Evolutionary conservation across 2,329 filamentous ascomycete species (phyloP).

Genomic region (Exophiala bonariae): DNA sequence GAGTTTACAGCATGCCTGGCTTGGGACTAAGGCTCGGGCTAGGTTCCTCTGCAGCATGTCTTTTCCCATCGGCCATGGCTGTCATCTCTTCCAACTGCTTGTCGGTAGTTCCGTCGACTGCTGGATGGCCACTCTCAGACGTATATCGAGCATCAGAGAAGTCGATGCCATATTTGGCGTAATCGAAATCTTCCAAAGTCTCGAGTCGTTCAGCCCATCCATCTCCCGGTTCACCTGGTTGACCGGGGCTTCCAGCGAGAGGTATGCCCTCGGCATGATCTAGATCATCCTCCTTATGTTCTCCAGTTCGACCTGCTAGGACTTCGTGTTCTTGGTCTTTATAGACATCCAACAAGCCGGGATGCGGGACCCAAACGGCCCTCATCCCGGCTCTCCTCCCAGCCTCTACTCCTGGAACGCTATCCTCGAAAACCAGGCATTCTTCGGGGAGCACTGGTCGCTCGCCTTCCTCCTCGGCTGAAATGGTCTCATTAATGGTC

Average conservation of each 20-base stretch:
- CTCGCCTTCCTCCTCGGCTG: constrained; percentile 53
- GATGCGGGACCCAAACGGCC: constrained; percentile 88
- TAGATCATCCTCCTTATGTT: constrained; percentile 59
- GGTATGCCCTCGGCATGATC: constrained; percentile 35
- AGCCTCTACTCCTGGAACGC: constrained; percentile 87
- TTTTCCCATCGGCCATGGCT: constrained; percentile 25
- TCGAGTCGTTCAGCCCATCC: constrained; percentile 57
- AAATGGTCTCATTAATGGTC: constrained; percentile 75
- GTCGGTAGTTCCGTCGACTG: constrained; percentile 24
- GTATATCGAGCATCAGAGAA: constrained; percentile 23
- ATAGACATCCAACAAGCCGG: constrained; percentile 73
- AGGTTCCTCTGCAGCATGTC: constrained; percentile 21
- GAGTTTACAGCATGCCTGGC: constrained; percentile 2
- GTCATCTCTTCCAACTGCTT: constrained; percentile 29
- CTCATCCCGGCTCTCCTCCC: constrained; percentile 91
- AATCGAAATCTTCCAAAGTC: constrained; percentile 61
- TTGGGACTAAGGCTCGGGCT: constrained; percentile 5
- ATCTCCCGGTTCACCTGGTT: constrained; percentile 58
- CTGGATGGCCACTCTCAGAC: constrained; percentile 20
- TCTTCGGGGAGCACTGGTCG: constrained; percentile 73
- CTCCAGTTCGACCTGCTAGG: constrained; percentile 76
- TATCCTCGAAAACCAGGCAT: constrained; percentile 95
- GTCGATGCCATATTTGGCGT: constrained; percentile 58
- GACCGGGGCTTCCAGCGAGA: constrained; percentile 44
- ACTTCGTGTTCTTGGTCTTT: constrained; percentile 75